Evolutionary conservation across 371 early-diverging fungal species (phyloP).

Genomic region (Rhizopus stolonifer): DNA sequence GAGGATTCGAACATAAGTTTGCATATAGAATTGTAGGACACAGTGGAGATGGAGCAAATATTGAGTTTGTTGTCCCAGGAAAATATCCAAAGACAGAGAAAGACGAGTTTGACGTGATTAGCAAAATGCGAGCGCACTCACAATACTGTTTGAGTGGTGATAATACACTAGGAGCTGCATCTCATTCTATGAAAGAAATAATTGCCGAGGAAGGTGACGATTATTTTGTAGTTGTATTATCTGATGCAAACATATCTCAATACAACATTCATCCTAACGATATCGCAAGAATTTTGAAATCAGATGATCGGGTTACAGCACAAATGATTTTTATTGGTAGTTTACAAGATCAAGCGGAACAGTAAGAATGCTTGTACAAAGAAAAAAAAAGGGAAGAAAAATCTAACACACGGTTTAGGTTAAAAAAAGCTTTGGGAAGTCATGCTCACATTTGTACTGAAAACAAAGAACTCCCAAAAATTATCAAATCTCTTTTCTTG

Average conservation of each 20-base stretch:
- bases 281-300: constrained; percentile 67
- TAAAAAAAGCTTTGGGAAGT: constrained; percentile 64
- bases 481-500: constrained; percentile 76
- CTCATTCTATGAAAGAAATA: constrained; percentile 70
- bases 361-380: constrained; percentile 36
- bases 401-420: constrained; percentile 24
- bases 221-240: constrained; percentile 76
- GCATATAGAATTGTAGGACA: constrained; percentile 78
- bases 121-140: constrained; percentile 65
- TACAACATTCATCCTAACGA: constrained; percentile 79
- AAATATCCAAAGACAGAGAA: constrained; percentile 77
- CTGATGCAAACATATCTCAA: constrained; percentile 84
- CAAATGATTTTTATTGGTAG: constrained; percentile 76
- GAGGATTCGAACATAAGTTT: constrained; percentile 82
- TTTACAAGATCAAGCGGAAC: constrained; percentile 63
- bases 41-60: constrained; percentile 76
- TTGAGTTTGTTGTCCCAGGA: constrained; percentile 69
- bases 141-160: constrained; percentile 78
- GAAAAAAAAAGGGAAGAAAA: neutral
- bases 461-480: constrained; percentile 79
- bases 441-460: constrained; percentile 70
- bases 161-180: constrained; percentile 72
- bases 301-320: constrained; percentile 68
- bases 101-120: constrained; percentile 69
- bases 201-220: constrained; percentile 78